These are phyloP conservation scores for Microcos paniculata DNA, from an alignment of 345 rosid species.

Conservation along the genomic window DNA sequence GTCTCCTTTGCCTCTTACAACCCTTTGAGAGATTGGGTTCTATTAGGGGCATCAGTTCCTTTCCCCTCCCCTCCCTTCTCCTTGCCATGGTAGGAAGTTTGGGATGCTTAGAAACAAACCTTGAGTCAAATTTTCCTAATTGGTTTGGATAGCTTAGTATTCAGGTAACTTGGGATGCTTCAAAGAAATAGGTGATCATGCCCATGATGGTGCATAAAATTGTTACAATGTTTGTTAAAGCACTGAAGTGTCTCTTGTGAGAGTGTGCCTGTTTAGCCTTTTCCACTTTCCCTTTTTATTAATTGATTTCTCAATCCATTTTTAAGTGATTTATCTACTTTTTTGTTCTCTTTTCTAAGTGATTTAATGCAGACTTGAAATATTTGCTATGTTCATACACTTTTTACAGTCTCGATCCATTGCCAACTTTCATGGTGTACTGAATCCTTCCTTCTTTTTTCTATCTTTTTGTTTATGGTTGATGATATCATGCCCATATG, in stretches of 20 bases:
- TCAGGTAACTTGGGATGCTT: background rate
- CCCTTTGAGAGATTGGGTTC: background rate
- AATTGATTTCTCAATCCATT: background rate
- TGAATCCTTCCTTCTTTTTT: background rate
- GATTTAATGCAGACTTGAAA: background rate
- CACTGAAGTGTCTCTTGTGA: background rate
- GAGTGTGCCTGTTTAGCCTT: background rate
- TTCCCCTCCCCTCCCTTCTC: background rate
- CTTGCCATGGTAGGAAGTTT: background rate
- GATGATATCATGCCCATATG: slow-evolving; percentile 23
- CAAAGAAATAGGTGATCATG: background rate
- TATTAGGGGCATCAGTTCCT: background rate
- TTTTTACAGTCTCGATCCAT: background rate
- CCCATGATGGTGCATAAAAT: background rate
- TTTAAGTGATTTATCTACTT: background rate
- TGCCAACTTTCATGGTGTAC: background rate
- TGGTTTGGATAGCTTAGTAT: background rate
- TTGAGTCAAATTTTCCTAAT: background rate
- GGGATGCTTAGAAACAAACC: background rate
- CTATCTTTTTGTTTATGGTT: slow-evolving; percentile 13
- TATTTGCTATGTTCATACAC: background rate
- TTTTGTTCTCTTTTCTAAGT: background rate
- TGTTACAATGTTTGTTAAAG: background rate
- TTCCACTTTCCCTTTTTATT: background rate
- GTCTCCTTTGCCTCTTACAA: background rate